phyloP scores from a whole-genome alignment of 768 basidiomycete species.

The Lentinus tigrinus region DNA sequence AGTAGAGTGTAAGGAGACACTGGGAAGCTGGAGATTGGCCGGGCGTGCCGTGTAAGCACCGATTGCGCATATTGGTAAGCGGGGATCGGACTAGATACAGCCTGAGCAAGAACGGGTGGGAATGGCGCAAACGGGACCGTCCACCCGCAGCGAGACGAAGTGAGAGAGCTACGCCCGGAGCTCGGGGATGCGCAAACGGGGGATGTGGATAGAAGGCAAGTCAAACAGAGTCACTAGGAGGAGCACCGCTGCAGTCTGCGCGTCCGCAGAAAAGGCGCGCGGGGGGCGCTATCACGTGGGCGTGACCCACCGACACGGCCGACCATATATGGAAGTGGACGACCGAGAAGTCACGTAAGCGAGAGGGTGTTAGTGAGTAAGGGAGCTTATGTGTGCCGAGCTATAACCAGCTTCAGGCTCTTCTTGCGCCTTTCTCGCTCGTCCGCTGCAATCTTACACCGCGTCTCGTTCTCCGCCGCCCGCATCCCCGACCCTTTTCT shows the following conservation, averaged over 20 bases:
- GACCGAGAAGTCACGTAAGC: slow-evolving; percentile 17
- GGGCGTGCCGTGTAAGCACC: slow-evolving; percentile 4
- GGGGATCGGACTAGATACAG: not conserved
- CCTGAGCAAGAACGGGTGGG: not conserved
- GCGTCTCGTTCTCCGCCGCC: slow-evolving; percentile 2
- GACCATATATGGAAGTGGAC: not conserved
- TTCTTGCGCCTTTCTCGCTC: not conserved
- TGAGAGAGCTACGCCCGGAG: not conserved
- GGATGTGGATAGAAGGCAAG: not conserved
- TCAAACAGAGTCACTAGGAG: too few relatives aligned
- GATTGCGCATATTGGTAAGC: slow-evolving; percentile 11
- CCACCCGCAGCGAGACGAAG: not conserved
- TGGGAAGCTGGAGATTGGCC: not conserved
- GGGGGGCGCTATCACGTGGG: slow-evolving; percentile 1
- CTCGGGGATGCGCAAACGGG: not conserved
- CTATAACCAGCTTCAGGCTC: not conserved
- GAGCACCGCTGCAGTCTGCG: too few relatives aligned
- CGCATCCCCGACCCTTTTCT: not conserved
- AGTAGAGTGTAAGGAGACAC: too few relatives aligned
- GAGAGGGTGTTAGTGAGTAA: slow-evolving; percentile 10
- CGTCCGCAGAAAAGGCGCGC: not conserved
- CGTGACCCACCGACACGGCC: not conserved
- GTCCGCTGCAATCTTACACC: slow-evolving; percentile 15
- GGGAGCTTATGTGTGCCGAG: slow-evolving; percentile 10
- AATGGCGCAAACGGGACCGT: not conserved